Conservation (phyloP, 2,329 filamentous ascomycete genomes). For the Clarireedia homoeocarpa region DNA sequence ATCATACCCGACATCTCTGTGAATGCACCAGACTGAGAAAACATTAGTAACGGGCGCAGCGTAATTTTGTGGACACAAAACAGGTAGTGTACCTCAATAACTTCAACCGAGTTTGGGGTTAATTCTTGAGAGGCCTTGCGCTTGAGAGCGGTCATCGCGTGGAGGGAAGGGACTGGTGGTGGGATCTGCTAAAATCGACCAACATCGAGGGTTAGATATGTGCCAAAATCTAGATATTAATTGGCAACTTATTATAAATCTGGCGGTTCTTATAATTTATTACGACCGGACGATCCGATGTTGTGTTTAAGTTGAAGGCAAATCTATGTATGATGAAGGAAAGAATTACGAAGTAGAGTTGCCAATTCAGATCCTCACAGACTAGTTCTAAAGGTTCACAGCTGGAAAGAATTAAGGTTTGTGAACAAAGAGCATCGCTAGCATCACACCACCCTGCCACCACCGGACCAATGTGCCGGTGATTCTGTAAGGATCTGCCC, state of each 20-base stretch:
- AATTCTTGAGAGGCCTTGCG: slow-evolving; percentile 21
- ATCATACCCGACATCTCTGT: too few relatives aligned
- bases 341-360: too few relatives aligned
- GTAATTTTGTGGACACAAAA: background rate
- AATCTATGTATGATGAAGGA: slow-evolving; percentile 8
- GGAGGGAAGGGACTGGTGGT: background rate
- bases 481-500: background rate
- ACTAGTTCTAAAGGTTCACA: background rate
- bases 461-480: background rate
- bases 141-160: slow-evolving; percentile 15
- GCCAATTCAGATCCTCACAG: background rate
- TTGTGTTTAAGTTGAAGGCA: background rate
- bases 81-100: slow-evolving; percentile 9
- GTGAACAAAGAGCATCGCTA: background rate
- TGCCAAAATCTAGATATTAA: background rate
- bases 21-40: too few relatives aligned
- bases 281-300: background rate
- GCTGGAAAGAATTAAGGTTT: slow-evolving; percentile 1
- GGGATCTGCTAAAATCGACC: background rate
- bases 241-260: background rate
- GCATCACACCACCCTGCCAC: background rate
- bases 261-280: background rate
- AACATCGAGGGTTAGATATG: background rate
- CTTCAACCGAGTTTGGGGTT: slow-evolving; percentile 12
- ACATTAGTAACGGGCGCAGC: too few relatives aligned